phyloP scores from a whole-genome alignment of 2,329 filamentous ascomycete species.

The Endothia cerciana region DNA sequence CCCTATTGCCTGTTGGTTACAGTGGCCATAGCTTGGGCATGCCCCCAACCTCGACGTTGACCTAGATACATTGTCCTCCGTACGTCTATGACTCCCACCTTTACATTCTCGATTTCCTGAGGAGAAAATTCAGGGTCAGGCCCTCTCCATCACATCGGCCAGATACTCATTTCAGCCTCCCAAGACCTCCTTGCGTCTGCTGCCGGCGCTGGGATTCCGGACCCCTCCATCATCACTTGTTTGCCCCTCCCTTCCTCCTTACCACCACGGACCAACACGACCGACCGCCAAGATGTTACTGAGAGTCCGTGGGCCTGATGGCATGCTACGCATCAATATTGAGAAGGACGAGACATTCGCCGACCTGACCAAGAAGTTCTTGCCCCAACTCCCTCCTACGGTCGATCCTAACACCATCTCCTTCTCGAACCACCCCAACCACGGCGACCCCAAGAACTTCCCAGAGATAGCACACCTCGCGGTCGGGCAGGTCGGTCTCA shows the following conservation, averaged over 20 bases:
- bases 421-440: conserved; percentile 64
- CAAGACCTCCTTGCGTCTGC: not conserved
- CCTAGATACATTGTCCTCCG: not conserved
- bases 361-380: conserved; percentile 61
- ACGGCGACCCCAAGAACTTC: conserved; percentile 62
- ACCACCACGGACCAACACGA: conserved; percentile 21
- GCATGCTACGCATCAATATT: conserved; percentile 84
- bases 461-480: conserved; percentile 60
- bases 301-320: conserved; percentile 87
- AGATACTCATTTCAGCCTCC: not conserved
- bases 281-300: conserved; percentile 69
- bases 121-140: not conserved
- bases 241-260: not conserved
- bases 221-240: conserved; percentile 4
- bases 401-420: conserved; percentile 63
- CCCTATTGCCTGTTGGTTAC: not conserved
- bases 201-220: no score
- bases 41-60: not conserved
- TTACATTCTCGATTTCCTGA: not conserved
- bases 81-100: not conserved
- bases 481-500: conserved; percentile 65
- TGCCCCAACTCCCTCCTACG: conserved; percentile 62
- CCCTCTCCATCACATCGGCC: not conserved
- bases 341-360: conserved; percentile 75
- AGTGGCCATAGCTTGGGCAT: conserved; percentile 9